Conservation (phyloP, 1,284 basidiomycete genomes). For the Gomphus sp. region DNA sequence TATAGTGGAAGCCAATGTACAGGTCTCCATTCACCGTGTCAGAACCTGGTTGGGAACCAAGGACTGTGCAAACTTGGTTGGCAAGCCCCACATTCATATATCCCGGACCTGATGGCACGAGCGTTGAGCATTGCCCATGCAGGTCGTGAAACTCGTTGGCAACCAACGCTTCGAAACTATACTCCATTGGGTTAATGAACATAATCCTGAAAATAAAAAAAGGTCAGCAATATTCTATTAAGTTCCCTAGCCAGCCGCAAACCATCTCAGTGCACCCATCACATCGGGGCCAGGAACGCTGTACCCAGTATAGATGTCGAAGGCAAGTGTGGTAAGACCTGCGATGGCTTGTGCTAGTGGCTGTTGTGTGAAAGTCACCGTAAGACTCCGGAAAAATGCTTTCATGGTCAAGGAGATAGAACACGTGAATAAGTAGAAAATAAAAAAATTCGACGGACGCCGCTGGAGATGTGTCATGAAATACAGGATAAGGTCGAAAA, state of each 20-base stretch:
- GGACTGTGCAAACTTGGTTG: conserved; percentile 55
- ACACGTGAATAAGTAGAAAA: conserved; percentile 51
- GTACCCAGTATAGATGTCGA: conserved; percentile 60
- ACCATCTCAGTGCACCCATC: conserved; percentile 57
- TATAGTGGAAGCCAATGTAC: conserved; percentile 52
- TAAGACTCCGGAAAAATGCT: conserved; percentile 49
- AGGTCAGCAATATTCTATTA: not conserved
- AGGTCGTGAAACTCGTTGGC: conserved; percentile 49
- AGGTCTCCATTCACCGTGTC: conserved; percentile 36
- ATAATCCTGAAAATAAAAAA: conserved; percentile 14
- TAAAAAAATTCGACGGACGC: conserved; percentile 53
- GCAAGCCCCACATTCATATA: conserved; percentile 41
- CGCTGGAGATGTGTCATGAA: conserved; percentile 52
- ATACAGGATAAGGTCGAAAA: conserved; percentile 53
- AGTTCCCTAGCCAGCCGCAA: conserved; percentile 36
- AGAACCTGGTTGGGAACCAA: conserved; percentile 43
- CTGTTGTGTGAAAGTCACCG: conserved; percentile 41
- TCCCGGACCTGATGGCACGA: conserved; percentile 39
- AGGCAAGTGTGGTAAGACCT: conserved; percentile 48
- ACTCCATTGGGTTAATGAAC: conserved; percentile 30
- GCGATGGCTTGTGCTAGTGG: conserved; percentile 52
- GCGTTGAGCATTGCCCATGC: conserved; percentile 27
- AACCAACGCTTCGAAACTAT: conserved; percentile 43
- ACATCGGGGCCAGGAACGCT: conserved; percentile 59
- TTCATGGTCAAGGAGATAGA: conserved; percentile 56